phyloP scores from a whole-genome alignment of 495 filamentous ascomycete genomes.

The Trypethelium eluteriae region DNA sequence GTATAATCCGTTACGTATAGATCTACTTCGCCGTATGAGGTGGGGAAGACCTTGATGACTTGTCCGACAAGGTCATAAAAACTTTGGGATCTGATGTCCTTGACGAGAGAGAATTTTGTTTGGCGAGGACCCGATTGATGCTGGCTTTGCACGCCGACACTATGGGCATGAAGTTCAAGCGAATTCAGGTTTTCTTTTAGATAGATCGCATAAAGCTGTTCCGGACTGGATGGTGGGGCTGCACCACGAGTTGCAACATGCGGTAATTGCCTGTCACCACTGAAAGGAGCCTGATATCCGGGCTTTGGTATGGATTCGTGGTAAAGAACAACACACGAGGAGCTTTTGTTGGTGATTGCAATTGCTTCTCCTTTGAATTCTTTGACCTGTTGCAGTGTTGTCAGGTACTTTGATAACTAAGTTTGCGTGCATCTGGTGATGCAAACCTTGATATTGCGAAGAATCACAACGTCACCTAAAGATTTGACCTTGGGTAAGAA shows the following conservation, averaged over 20 bases:
- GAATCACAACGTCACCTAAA: constrained; percentile 30
- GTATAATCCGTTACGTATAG: constrained; percentile 89
- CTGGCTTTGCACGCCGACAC: too few species aligned
- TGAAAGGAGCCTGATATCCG: neutral
- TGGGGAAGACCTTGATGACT: constrained; percentile 56
- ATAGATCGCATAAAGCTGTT: constrained; percentile 28
- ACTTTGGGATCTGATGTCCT: constrained; percentile 48
- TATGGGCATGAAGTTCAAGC: too few species aligned
- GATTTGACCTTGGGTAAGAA: constrained; percentile 23
- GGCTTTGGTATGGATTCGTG: neutral
- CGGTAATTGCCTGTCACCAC: neutral
- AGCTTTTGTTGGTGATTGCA: neutral
- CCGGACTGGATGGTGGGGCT: neutral
- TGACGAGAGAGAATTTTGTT: constrained; percentile 56
- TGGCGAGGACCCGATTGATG: constrained; percentile 2
- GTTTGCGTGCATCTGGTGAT: neutral
- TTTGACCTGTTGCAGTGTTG: neutral
- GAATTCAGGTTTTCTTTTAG: constrained; percentile 22
- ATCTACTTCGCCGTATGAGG: constrained; percentile 43
- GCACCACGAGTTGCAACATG: neutral
- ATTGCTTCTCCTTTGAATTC: neutral
- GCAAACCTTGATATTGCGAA: constrained; percentile 26
- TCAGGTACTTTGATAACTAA: neutral
- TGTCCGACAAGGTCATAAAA: constrained; percentile 71
- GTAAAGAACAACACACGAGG: neutral